Conservation (phyloP, 768 basidiomycete genomes). For the Psilocybe azurescens region DNA sequence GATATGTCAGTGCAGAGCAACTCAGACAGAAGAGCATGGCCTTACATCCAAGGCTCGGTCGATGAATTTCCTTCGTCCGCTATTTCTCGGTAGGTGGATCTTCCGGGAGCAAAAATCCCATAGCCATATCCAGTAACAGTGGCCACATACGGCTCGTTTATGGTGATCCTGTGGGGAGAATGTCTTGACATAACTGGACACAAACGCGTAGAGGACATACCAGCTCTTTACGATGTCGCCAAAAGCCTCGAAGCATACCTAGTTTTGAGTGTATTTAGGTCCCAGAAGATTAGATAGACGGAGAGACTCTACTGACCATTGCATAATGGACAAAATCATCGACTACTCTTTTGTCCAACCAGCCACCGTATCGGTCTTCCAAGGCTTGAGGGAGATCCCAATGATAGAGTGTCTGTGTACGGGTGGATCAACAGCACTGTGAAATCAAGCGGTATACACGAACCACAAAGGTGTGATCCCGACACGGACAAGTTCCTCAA, state of each 20-base stretch:
- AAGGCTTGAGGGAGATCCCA: slow-evolving; percentile 82
- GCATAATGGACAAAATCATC: slow-evolving; percentile 70
- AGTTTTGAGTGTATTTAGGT: neutral
- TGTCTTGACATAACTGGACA: neutral
- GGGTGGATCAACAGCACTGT: too few species aligned
- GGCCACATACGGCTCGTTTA: slow-evolving; percentile 78
- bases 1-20: neutral
- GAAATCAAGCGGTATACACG: neutral
- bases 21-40: slow-evolving; percentile 1
- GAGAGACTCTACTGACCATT: slow-evolving; percentile 32
- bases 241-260: slow-evolving; percentile 73
- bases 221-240: slow-evolving; percentile 79
- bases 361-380: slow-evolving; percentile 76
- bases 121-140: slow-evolving; percentile 67
- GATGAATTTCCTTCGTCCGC: slow-evolving; percentile 61
- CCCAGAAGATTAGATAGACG: neutral
- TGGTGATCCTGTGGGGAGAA: slow-evolving; percentile 54
- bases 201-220: slow-evolving; percentile 33
- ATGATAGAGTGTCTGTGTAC: slow-evolving; percentile 67
- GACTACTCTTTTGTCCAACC: slow-evolving; percentile 69
- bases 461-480: slow-evolving; percentile 69
- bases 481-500: slow-evolving; percentile 63
- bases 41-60: slow-evolving; percentile 70
- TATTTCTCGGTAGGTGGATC: slow-evolving; percentile 50
- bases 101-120: slow-evolving; percentile 71